Evolutionary conservation across 129 eudicot genomes (phyloP), one percentile per base, ranked within the genome.

Genomic region (Helichrysum umbraculigerum): DNA sequence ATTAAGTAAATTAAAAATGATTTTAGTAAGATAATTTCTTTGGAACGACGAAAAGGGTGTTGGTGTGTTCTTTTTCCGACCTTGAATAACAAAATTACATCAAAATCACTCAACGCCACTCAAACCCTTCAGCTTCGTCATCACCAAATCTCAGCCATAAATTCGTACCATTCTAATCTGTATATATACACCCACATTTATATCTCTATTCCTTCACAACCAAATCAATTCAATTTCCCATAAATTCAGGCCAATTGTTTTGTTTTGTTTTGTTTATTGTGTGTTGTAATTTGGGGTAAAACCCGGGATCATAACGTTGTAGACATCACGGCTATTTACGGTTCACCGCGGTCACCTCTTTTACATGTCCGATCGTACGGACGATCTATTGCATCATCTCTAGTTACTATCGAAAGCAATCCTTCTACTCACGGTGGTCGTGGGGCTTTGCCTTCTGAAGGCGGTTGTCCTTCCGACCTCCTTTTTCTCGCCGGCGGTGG

Each of bases 381-480:
- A 47, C 89, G 91, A 60, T 83, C 87, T 64, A 81, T 72, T 78
- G 82, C 81, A 47, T 76, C 83, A 47, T 76, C 83, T 68, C 39
- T 88, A 69, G 67, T 60, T 16, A 14, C 10, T 20, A 70, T 71
- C 11, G 85, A 81, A 73, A 78, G 72, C 66, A 89, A 87, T 74
- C 97, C 96, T 79, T 88, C 90, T 76, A 87, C 93, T 83, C 97
- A 94, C 97, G 99, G 99, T 73, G 96, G 99, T 47, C 97, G 99
- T 56, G 99, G 99, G 4, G 99, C 99, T 39, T 77, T 85, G 84
- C 99, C 99, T 56, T 91, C 99, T 51, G 99, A 95, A 91, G 99
- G 97, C 84, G 97, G 99, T 59, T 87, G 96, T 78, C 99, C 99
- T 68, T 95, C 97, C 56, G 97, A 95, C 87, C 96, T 95, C 66